Evolutionary conservation across 306 rosid genomes (phyloP), one percentile per base, ranked within the genome.

Genomic region (Vachellia collinsii): DNA sequence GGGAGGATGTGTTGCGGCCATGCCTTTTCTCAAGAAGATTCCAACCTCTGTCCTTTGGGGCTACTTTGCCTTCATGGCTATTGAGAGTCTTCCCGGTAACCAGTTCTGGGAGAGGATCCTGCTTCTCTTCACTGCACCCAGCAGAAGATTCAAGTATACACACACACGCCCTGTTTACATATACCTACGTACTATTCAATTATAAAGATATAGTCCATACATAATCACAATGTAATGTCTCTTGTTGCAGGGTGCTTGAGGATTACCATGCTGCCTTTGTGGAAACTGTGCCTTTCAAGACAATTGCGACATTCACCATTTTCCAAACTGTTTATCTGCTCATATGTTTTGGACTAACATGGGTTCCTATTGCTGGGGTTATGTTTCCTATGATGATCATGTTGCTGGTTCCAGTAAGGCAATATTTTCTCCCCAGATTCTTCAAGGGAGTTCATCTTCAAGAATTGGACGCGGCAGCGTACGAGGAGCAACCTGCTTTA

Each of bases 21-120:
- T 96, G 99, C 99, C 99, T 23, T 3, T 96, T 74, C 89, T 96
- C 47, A 96, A 96, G 85, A 93, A 19, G 88, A 96, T 96, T 20
- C 99, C 99, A 17, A 96, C 99, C 41, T 92, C 99, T n/a, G 98
- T 96, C 78, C 97, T 96, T 5, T 96, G 99, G 99, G 99, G 99
- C 42, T 96, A 96, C 85, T 96, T 96, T 61, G 99, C 99, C 51
- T 96, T 88, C 87, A 96, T 96, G 99, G 99, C 99, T 4, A 96
- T 96, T 48, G 99, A 96, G 83, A 96, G 97, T 85, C 88, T 96
- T 79, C 99, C 99, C 0, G 99, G 99, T 63, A 96, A 96, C 79
- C 99, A 96, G 79, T 96, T 93, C 83, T 96, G 99, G 99, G 99
- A 96, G 82, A 90, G 99, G 85, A 96, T 93, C 81, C 77, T 93